Conservation (phyloP, 352 stramenopile species). For the Pythium biforme region DNA sequence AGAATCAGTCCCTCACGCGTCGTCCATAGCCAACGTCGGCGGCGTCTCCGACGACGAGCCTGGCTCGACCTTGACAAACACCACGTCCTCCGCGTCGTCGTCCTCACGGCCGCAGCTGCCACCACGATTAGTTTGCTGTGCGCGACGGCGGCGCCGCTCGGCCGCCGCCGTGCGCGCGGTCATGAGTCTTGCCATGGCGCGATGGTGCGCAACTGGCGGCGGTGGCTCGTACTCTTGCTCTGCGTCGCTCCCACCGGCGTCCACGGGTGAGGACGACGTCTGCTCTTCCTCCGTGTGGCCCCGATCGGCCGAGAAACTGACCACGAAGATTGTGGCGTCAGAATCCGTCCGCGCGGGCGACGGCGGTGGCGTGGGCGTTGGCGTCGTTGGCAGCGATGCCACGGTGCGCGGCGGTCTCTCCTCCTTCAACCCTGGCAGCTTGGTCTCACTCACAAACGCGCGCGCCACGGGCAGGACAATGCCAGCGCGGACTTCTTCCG, state of each 20-base stretch:
- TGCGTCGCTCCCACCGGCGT: background rate
- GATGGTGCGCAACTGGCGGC: too few species aligned
- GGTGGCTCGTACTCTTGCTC: too few species aligned
- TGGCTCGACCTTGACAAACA: background rate
- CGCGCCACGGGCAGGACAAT: slow-evolving; percentile 5
- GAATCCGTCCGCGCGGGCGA: background rate
- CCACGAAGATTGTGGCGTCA: background rate
- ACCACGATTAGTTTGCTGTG: background rate
- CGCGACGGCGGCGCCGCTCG: background rate
- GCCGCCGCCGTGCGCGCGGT: background rate
- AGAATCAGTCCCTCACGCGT: too few species aligned
- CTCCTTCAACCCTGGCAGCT: slow-evolving; percentile 4
- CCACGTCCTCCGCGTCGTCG: background rate
- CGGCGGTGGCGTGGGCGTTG: background rate
- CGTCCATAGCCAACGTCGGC: too few species aligned
- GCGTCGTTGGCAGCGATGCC: background rate
- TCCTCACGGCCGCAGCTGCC: background rate
- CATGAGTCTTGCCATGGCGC: background rate
- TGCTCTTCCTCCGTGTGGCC: background rate
- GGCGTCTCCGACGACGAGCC: background rate
- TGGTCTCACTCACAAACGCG: slow-evolving; percentile 12
- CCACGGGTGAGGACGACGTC: too few species aligned
- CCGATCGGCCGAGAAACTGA: background rate
- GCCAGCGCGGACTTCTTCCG: background rate
- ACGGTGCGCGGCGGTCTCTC: background rate